Evolutionary conservation across 129 eudicot genomes (phyloP).

Genomic region (Flaveria ramosissima): DNA sequence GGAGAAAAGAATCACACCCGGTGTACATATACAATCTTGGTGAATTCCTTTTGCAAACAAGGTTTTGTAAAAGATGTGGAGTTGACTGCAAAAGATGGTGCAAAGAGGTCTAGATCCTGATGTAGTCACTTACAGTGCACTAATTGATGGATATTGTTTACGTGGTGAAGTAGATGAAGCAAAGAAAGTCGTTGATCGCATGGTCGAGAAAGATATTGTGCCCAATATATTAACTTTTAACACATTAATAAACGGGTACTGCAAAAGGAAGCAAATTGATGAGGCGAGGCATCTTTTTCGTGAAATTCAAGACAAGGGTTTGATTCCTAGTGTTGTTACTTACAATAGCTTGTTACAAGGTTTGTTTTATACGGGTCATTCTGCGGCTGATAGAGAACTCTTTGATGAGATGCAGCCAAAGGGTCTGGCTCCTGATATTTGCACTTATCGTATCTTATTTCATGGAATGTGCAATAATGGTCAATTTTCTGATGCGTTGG

Average conservation of each 20-base stretch:
- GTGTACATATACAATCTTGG: slow-evolving; percentile 30
- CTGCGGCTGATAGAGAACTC: slow-evolving; percentile 11
- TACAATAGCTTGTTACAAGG: no score
- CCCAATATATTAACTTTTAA: slow-evolving; percentile 33
- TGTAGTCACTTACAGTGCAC: slow-evolving; percentile 37
- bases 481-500: slow-evolving; percentile 45
- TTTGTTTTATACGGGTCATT: slow-evolving; percentile 21
- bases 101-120: slow-evolving; percentile 33
- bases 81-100: slow-evolving; percentile 11
- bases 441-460: slow-evolving; percentile 23
- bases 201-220: slow-evolving; percentile 29
- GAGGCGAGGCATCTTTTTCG: slow-evolving; percentile 36
- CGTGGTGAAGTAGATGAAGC: slow-evolving; percentile 42
- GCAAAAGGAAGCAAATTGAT: slow-evolving; percentile 21
- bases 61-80: slow-evolving; percentile 32
- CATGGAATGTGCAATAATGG: slow-evolving; percentile 34
- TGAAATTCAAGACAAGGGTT: slow-evolving; percentile 33
- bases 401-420: slow-evolving; percentile 33
- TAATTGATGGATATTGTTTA: slow-evolving; percentile 53
- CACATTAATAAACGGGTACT: slow-evolving; percentile 35
- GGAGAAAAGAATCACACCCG: slow-evolving; percentile 22
- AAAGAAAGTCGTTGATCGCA: slow-evolving; percentile 19
- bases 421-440: slow-evolving; percentile 26
- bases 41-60: slow-evolving; percentile 32
- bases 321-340: no score